Base-by-base conservation (phyloP, 805 yeast genomes). In the Candida manassasensis region DNA sequence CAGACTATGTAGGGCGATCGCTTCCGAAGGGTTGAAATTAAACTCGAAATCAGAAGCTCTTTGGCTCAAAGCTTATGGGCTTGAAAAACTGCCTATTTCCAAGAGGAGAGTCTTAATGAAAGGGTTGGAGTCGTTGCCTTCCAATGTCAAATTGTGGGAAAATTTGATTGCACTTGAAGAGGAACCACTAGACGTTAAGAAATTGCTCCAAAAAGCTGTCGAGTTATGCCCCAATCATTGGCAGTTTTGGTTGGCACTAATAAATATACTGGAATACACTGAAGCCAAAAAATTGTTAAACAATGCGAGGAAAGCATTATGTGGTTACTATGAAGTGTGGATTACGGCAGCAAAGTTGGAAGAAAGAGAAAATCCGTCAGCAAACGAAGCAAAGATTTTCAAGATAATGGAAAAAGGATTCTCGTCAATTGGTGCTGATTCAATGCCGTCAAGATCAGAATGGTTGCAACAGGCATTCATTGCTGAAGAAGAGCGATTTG, bases 41-140 rank as follows among this genome's bases (percentile, higher is more conserved):
- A 75, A 79, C 40, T 71, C 77, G 0, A 60, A 57, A 21, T 78
- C 88, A 2, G 67, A 76, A 21, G 62, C 63, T 25, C 61, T 90
- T 9, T 93, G 98, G 97, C 41, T 75, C 3, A 73, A 73, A 40
- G 94, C 95, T 0, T 52, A 67, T 24, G 79, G 77, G 2, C 57
- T 85, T 16, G 96, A 90, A 48, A 49, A 50, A 27, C 88, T 81
- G 26, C 38, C 37, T 0, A 47, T 64, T 2, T 65, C 81, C 2
- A 75, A 78, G 42, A 71, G 71, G 33, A 62, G 77, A 38, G 69
- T 86, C 0, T 55, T 85, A 14, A 78, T 82, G 62, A 82, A 78
- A 45, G 95, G 87, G 0, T 57, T 90, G 10, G 88, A 81, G 40
- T 66, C 61, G 17, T 49, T 81, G 3, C 93, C 95, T 0, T 49